A percentile compares a stretch with the other conserved stretches of the same genome.
Conservation (phyloP, 192 early-diverging fungal genomes). For the Umbelopsis vinacea region DNA sequence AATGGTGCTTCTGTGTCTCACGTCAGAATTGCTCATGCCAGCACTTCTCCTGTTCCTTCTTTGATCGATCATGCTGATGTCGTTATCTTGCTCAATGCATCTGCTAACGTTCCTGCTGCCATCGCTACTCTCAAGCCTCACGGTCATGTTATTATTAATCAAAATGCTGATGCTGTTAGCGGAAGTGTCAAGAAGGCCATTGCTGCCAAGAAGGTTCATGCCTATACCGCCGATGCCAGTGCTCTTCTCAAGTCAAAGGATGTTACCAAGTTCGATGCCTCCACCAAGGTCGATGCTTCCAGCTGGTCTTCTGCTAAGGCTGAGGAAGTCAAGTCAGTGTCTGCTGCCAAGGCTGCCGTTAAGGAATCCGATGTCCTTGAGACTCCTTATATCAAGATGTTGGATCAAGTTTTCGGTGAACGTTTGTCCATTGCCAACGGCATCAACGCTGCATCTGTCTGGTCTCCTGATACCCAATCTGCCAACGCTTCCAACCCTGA, state of each 20-base stretch:
- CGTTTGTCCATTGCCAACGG: constrained; percentile 85
- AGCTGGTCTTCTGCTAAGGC: constrained; percentile 27
- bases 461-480: constrained; percentile 62
- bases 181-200: constrained; percentile 28
- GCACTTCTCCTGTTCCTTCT: constrained; percentile 29
- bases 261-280: constrained; percentile 27
- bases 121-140: constrained; percentile 17
- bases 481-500: constrained; percentile 72
- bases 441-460: constrained; percentile 68
- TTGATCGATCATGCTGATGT: constrained; percentile 28
- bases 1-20: constrained; percentile 29
- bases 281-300: constrained; percentile 34
- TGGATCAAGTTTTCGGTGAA: constrained; percentile 77
- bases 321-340: background rate
- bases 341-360: background rate
- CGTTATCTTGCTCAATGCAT: constrained; percentile 19
- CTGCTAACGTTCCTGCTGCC: constrained; percentile 1
- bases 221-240: constrained; percentile 25
- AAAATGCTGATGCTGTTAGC: constrained; percentile 9
- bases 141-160: constrained; percentile 18
- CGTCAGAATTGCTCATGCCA: constrained; percentile 29
- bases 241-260: background rate
- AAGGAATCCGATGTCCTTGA: constrained; percentile 48
- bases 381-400: constrained; percentile 81
- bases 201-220: constrained; percentile 27